Evolutionary conservation across 1,284 basidiomycete species (phyloP).

Genomic region (Malassezia caprae): DNA sequence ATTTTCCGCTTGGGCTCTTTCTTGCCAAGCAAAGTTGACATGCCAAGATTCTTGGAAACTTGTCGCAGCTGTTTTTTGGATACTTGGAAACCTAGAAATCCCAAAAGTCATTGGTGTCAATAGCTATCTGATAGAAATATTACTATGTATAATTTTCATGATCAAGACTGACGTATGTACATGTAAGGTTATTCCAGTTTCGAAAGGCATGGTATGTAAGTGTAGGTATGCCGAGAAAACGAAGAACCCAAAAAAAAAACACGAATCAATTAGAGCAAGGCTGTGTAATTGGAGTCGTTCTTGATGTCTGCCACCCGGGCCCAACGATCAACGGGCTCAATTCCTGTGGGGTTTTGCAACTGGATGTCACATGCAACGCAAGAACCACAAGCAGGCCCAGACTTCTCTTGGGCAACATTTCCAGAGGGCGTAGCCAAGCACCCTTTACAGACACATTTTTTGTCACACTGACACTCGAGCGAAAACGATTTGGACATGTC

Average conservation of each 20-base stretch:
- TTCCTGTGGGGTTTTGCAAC: slow-evolving; percentile 26
- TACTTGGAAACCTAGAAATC: too few relatives aligned
- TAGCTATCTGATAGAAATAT: background rate
- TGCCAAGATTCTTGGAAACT: background rate
- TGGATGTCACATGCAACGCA: slow-evolving; percentile 34
- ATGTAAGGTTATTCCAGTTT: background rate
- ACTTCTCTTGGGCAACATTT: background rate
- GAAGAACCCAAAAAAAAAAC: background rate
- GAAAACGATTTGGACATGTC: slow-evolving; percentile 28
- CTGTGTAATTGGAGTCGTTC: background rate
- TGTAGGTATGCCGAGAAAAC: background rate
- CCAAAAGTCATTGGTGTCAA: background rate
- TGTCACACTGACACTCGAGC: slow-evolving; percentile 22
- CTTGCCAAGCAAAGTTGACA: background rate
- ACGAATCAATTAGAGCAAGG: background rate
- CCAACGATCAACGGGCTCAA: slow-evolving; percentile 23
- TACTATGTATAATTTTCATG: background rate
- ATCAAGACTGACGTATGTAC: background rate
- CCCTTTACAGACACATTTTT: slow-evolving; percentile 20
- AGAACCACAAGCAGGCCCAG: slow-evolving; percentile 21
- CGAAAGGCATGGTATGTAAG: background rate
- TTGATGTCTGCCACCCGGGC: background rate
- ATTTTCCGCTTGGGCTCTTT: slow-evolving; percentile 21
- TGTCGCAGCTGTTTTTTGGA: too few relatives aligned
- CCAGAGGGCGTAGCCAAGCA: slow-evolving; percentile 12